Percentiles rank a stretch among this genome's conserved stretches.
Evolutionary conservation across 2,329 filamentous ascomycete genomes (phyloP).

Genomic region (Teratosphaeria epicoccoides): DNA sequence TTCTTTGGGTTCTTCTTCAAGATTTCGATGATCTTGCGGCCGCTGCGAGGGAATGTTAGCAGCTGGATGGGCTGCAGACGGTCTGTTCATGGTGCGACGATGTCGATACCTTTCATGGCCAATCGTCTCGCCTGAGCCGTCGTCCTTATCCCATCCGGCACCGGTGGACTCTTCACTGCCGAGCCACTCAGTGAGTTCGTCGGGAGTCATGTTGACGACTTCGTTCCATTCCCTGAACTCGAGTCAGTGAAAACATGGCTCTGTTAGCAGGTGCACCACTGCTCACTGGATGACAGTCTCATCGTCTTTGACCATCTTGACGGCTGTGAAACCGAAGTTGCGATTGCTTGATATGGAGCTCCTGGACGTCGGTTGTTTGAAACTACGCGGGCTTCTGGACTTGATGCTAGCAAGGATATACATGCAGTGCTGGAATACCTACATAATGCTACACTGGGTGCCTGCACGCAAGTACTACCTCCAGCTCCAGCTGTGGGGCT

Average conservation of each 20-base stretch:
- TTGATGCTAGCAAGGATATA: neutral
- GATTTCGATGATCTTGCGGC: constrained; percentile 53
- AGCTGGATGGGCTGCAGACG: too few relatives aligned
- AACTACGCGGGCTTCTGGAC: neutral
- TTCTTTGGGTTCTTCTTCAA: constrained; percentile 52
- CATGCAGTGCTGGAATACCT: neutral
- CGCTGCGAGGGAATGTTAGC: constrained; percentile 29
- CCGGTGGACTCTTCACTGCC: constrained; percentile 46
- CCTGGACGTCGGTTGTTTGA: neutral
- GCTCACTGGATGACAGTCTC: constrained; percentile 40
- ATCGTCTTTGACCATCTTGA: constrained; percentile 42
- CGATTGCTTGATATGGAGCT: neutral
- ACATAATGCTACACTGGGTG: neutral
- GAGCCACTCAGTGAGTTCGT: constrained; percentile 53
- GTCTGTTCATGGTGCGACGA: too few relatives aligned
- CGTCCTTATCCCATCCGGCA: constrained; percentile 51
- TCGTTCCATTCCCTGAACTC: constrained; percentile 50
- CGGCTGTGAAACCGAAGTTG: neutral
- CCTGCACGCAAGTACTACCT: neutral
- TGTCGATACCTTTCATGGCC: constrained; percentile 51
- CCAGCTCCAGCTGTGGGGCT: neutral
- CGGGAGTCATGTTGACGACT: constrained; percentile 54
- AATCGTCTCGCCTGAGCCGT: constrained; percentile 49
- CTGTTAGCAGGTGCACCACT: neutral
- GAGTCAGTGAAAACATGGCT: neutral